These are phyloP conservation scores for Pseudogymnoascus sp. DNA, from an alignment of 2,329 filamentous ascomycete genomes.

Conservation along the genomic window DNA sequence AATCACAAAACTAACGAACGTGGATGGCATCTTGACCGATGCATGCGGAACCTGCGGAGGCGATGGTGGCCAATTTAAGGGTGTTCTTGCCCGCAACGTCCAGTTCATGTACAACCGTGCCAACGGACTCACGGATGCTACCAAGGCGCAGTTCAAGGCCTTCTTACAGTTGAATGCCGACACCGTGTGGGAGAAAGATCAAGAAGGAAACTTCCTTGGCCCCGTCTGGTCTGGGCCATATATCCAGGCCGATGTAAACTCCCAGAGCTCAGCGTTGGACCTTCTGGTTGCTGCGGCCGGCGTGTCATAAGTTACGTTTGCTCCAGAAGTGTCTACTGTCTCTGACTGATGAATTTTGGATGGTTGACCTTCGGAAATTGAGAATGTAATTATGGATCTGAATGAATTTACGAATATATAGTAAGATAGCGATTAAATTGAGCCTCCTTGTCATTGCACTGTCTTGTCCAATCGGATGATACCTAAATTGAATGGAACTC, in stretches of 20 bases:
- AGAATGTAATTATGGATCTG: neutral
- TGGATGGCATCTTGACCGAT: constrained; percentile 43
- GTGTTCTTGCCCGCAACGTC: constrained; percentile 59
- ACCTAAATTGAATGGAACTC: neutral
- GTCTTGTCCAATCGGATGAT: neutral
- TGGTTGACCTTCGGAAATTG: neutral
- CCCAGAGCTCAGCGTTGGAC: constrained; percentile 59
- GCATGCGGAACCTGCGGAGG: constrained; percentile 39
- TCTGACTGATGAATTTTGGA: neutral
- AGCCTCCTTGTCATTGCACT: neutral
- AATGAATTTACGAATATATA: neutral
- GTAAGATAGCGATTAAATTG: neutral
- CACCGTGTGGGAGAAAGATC: constrained; percentile 53
- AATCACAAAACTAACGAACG: constrained; percentile 36
- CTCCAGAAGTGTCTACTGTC: neutral
- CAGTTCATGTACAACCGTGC: constrained; percentile 41
- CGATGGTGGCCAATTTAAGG: constrained; percentile 61
- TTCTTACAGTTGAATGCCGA: constrained; percentile 55
- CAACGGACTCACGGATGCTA: constrained; percentile 30
- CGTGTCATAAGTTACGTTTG: constrained; percentile 11
- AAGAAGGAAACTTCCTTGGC: constrained; percentile 46
- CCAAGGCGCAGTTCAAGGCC: constrained; percentile 38
- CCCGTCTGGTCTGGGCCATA: constrained; percentile 58
- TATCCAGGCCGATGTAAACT: constrained; percentile 42
- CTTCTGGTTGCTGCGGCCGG: constrained; percentile 50